Conservation (phyloP, 495 filamentous ascomycete species). For the Podospora conica region DNA sequence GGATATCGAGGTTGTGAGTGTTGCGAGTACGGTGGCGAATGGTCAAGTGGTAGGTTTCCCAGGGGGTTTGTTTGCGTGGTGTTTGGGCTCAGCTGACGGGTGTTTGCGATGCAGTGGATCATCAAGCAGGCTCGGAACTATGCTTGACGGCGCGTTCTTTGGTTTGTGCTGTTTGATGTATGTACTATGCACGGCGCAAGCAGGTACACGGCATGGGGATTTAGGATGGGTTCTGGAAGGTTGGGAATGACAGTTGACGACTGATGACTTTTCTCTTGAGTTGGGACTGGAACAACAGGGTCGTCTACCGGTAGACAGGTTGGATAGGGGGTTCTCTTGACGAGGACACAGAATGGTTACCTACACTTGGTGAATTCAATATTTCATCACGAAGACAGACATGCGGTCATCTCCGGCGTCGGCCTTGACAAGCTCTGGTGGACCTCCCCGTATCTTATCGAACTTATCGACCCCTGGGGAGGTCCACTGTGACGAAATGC, state of each 20-base stretch:
- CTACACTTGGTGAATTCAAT: neutral
- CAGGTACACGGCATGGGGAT: neutral
- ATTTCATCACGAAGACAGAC: neutral
- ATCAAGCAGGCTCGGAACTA: constrained; percentile 64
- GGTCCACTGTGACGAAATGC: neutral
- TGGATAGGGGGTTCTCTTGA: neutral
- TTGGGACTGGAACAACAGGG: neutral
- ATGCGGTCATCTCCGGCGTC: neutral
- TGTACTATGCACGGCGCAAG: neutral
- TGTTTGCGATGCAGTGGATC: constrained; percentile 45
- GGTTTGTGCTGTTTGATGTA: neutral
- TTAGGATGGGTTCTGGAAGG: neutral
- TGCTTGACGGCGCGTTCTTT: constrained; percentile 17
- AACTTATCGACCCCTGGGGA: too few species aligned
- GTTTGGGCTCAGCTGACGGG: neutral
- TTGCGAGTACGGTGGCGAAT: constrained; percentile 71
- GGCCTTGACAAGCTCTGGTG: neutral
- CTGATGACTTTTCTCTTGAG: neutral
- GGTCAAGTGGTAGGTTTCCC: constrained; percentile 58
- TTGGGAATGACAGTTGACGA: neutral
- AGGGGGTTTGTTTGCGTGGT: neutral
- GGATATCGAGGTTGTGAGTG: constrained; percentile 62
- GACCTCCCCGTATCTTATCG: neutral
- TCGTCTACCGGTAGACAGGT: neutral
- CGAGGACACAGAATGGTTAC: neutral